phyloP scores from a whole-genome alignment of 177 flowering plant genomes.

The Vitis hybrid region DNA sequence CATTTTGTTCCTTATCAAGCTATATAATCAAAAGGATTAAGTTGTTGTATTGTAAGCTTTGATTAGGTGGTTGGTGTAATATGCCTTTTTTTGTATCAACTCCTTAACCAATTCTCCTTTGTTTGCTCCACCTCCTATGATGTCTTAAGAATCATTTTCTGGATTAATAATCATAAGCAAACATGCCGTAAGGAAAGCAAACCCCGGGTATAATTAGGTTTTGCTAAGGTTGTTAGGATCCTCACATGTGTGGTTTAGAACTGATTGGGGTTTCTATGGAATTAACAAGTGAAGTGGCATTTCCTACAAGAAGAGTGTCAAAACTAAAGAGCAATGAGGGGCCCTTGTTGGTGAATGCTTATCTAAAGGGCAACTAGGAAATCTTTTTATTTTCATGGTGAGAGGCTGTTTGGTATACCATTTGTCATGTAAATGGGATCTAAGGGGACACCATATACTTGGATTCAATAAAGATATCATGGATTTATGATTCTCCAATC shows the following conservation, averaged over 20 bases:
- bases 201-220: neutral
- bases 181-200: neutral
- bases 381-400: too few species aligned
- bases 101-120: conserved; percentile 7
- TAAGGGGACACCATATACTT: conserved; percentile 23
- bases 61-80: conserved; percentile 11
- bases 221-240: neutral
- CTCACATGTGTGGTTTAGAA: neutral
- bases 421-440: conserved; percentile 18
- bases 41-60: neutral
- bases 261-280: neutral
- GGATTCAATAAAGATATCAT: conserved; percentile 27
- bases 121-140: conserved; percentile 9
- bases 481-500: conserved; percentile 25
- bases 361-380: too few species aligned
- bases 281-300: too few species aligned
- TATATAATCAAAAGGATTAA: conserved; percentile 17
- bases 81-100: conserved; percentile 2
- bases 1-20: neutral
- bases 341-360: too few species aligned
- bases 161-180: neutral
- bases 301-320: too few species aligned
- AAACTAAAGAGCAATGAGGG: too few species aligned
- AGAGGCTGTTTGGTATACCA: conserved; percentile 4
- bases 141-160: conserved; percentile 7